These are phyloP conservation scores for Lithohypha guttulata DNA, from an alignment of 2,329 filamentous ascomycete genomes.

Conservation along the genomic window DNA sequence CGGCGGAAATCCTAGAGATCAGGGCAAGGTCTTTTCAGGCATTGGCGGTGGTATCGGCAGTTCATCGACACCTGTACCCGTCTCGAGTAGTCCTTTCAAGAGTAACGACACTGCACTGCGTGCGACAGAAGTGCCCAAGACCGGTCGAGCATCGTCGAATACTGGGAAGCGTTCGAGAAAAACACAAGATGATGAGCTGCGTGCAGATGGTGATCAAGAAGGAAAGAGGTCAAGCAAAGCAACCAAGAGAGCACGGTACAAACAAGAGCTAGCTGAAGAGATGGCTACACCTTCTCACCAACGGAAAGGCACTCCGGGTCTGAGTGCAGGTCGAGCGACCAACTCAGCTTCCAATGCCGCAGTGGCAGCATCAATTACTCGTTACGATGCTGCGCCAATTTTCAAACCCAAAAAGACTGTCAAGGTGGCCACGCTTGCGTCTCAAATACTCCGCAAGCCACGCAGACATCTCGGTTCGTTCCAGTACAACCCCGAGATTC, in stretches of 20 bases:
- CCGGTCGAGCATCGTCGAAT: constrained; percentile 33
- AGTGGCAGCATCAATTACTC: not conserved
- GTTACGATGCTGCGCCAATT: constrained; percentile 35
- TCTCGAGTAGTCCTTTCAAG: constrained; percentile 37
- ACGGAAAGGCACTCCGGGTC: constrained; percentile 12
- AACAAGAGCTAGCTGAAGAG: constrained; percentile 19
- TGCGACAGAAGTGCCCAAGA: constrained; percentile 29
- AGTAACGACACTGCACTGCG: constrained; percentile 39
- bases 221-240: constrained; percentile 12
- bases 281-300: constrained; percentile 3
- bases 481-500: constrained; percentile 62
- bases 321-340: constrained; percentile 9
- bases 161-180: constrained; percentile 54
- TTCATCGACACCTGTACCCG: constrained; percentile 28
- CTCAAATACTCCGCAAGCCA: constrained; percentile 58
- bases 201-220: constrained; percentile 52
- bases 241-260: constrained; percentile 21
- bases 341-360: constrained; percentile 11
- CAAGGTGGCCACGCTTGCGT: constrained; percentile 58
- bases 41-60: constrained; percentile 61
- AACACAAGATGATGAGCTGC: constrained; percentile 63
- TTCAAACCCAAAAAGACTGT: constrained; percentile 52
- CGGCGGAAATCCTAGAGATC: constrained; percentile 85
- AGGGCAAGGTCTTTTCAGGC: constrained; percentile 91
- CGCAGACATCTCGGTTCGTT: constrained; percentile 76